Base-by-base conservation (phyloP, 148 eudicot species). In the Camellia japonica region DNA sequence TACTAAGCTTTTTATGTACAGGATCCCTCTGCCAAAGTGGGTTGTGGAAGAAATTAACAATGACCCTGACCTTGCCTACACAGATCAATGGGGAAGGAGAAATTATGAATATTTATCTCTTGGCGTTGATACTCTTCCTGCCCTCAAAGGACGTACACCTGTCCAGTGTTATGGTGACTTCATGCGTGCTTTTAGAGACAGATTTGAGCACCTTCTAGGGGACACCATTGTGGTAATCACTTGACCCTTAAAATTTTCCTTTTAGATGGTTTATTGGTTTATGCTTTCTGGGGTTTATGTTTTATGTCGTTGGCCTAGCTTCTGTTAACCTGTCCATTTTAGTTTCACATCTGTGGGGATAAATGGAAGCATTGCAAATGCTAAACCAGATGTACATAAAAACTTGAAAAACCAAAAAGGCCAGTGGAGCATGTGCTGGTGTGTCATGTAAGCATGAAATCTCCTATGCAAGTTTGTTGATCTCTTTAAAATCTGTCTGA, bases 31-130 rank as follows among this genome's bases (percentile, higher is more conserved):
- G 68, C 98, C 98, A 0, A 90, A 86, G 75, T 94, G 98, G 98
- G 97, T 80, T 11, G 71, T 83, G 60, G 98, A 94, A 74, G 97
- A 93, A 88, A 89, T 94, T 18, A 79, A 89, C 67, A 91, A 81
- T 47, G 94, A 94, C 72, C 90, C 88, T 30, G 97, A 94, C 66
- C 93, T 94, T 77, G 95, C 90, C 10, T 94, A 94, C 82, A 93
- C 97, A 1, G 98, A 94, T 80, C 93, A 91, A 82, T 94, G 95
- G 95, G 98, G 98, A 5, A 85, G 92, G 83, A 90, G 98, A 78
- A 94, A 94, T 56, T 82, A 78, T 75, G 98, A 94, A 76, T 94
- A 94, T 55, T n/a, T 94, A 0, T 94, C 98, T 1, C 93, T 94
- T 75, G 90, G 94, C 58, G 85, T 90, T 73, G 98, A 94, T 85